Percentiles rank a stretch among this genome's conserved stretches.
Evolutionary conservation across 352 stramenopile genomes (phyloP).

Genomic region (Albugo candida): DNA sequence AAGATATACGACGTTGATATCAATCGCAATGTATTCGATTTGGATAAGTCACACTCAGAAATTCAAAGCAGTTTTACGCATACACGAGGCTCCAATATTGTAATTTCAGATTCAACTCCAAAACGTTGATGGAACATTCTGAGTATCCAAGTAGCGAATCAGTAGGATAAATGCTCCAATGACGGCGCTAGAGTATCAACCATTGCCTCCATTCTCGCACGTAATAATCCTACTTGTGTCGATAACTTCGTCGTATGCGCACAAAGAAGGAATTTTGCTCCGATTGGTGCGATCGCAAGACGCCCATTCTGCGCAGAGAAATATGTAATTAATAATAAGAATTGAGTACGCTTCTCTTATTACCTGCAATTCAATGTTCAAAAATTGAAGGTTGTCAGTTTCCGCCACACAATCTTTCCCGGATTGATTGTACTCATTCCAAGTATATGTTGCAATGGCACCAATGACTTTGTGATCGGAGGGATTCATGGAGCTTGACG

Average conservation of each 20-base stretch:
- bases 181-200: no score
- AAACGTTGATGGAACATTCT: no score
- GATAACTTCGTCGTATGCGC: slow-evolving; percentile 23
- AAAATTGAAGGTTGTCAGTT: slow-evolving; percentile 24
- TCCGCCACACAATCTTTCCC: slow-evolving; percentile 41
- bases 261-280: slow-evolving; percentile 57
- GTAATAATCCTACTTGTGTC: neutral
- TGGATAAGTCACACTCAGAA: no score
- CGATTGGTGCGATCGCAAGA: slow-evolving; percentile 38
- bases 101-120: no score
- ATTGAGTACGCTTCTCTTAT: neutral
- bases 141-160: no score
- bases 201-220: no score
- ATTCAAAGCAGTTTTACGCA: no score
- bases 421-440: slow-evolving; percentile 60
- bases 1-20: no score
- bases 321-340: neutral
- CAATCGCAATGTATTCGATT: no score
- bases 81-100: no score
- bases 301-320: slow-evolving; percentile 6
- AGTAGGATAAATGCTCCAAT: no score
- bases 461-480: slow-evolving; percentile 74
- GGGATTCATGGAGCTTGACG: slow-evolving; percentile 27
- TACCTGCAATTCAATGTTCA: slow-evolving; percentile 62
- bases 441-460: slow-evolving; percentile 68